Conservation (phyloP, 1,284 basidiomycete genomes). For the Heterobasidion parviporum region DNA sequence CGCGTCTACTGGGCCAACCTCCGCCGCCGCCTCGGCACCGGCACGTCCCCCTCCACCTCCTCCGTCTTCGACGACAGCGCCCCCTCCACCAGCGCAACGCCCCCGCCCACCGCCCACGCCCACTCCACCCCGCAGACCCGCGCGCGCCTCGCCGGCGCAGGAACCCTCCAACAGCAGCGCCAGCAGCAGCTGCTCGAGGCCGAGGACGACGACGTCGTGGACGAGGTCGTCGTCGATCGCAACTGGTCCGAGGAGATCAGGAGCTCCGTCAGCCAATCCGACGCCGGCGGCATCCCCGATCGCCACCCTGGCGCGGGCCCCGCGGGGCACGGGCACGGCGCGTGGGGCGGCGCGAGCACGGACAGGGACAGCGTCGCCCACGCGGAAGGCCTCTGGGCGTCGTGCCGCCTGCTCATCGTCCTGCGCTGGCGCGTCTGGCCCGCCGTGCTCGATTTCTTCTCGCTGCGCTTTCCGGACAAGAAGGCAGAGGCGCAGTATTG, state of each 20-base stretch:
- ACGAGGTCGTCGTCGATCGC: constrained; percentile 68
- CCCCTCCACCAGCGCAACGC: constrained; percentile 24
- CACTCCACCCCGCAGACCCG: too few relatives aligned
- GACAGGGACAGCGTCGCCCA: constrained; percentile 24
- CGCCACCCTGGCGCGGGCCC: not conserved
- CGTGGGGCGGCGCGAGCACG: constrained; percentile 19
- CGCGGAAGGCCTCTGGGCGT: constrained; percentile 23
- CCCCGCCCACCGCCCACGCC: too few relatives aligned
- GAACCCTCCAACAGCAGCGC: not conserved
- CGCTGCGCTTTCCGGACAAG: constrained; percentile 45
- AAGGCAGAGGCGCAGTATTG: constrained; percentile 52
- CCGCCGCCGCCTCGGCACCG: constrained; percentile 32
- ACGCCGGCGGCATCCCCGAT: constrained; percentile 36
- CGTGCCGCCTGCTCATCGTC: constrained; percentile 20
- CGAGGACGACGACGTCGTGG: constrained; percentile 34
- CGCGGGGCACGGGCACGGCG: too few relatives aligned
- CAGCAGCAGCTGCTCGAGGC: not conserved
- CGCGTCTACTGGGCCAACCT: constrained; percentile 35
- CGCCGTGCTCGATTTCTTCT: constrained; percentile 40
- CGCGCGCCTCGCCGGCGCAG: not conserved
- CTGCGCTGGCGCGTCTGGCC: constrained; percentile 36
- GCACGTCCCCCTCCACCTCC: constrained; percentile 33
- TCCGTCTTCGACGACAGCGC: constrained; percentile 29
- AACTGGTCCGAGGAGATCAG: constrained; percentile 52
- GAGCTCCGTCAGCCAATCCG: constrained; percentile 41